Evolutionary conservation across 805 yeast species (phyloP).

Genomic region (Isabelozyma rhagii): DNA sequence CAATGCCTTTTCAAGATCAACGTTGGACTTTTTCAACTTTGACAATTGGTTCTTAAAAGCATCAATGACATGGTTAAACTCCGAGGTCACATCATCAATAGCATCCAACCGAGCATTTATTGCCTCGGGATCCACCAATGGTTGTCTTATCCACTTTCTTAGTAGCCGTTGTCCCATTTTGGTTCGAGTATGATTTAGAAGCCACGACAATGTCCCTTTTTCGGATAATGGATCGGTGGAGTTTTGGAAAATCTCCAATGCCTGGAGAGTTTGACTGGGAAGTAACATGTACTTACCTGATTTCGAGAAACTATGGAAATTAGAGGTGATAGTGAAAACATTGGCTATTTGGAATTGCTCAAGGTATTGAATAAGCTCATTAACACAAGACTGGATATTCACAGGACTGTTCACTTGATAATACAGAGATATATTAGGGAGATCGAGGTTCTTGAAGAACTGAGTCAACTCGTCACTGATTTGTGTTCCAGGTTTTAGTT

Average conservation of each 20-base stretch:
- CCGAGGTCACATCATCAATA: constrained; percentile 26
- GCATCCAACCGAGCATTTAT: constrained; percentile 68
- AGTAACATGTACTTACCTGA: constrained; percentile 50
- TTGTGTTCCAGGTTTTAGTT: constrained; percentile 1
- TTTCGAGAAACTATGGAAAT: constrained; percentile 50
- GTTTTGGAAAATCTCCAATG: constrained; percentile 74
- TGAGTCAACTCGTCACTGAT: constrained; percentile 15
- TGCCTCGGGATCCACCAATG: constrained; percentile 51
- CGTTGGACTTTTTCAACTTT: constrained; percentile 19
- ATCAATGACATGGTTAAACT: constrained; percentile 32
- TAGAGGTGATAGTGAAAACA: constrained; percentile 50
- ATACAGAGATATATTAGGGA: constrained; percentile 9
- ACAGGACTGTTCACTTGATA: constrained; percentile 17
- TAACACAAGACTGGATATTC: constrained; percentile 34
- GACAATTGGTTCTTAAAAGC: constrained; percentile 21
- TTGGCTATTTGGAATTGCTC: constrained; percentile 59
- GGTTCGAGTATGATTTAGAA: constrained; percentile 77
- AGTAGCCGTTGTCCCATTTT: constrained; percentile 69
- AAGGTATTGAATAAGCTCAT: constrained; percentile 52
- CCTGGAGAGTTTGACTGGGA: constrained; percentile 62
- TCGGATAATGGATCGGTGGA: constrained; percentile 48
- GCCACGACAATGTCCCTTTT: constrained; percentile 75
- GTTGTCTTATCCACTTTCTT: constrained; percentile 70
- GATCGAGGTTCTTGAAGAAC: constrained; percentile 21
- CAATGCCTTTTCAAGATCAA: constrained; percentile 33